Evolutionary conservation across 2,329 filamentous ascomycete genomes (phyloP).

Genomic region (Didymella lethalis): DNA sequence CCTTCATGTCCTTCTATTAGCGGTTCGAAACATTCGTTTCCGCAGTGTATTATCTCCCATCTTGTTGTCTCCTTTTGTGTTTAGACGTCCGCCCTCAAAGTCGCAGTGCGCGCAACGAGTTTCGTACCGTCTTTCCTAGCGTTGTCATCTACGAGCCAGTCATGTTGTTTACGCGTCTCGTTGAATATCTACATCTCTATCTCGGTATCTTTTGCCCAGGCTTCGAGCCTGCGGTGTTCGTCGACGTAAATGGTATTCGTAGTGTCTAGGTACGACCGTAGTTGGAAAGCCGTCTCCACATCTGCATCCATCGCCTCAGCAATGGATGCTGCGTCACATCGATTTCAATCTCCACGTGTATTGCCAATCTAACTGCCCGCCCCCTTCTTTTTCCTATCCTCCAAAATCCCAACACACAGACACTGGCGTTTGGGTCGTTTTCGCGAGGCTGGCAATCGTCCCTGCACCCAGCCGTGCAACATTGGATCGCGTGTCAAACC

Average conservation of each 20-base stretch:
- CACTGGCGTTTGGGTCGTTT: not conserved
- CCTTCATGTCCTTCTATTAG: constrained; percentile 2
- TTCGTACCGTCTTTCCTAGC: constrained; percentile 1
- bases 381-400: not conserved
- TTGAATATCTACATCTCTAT: not conserved
- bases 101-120: constrained; percentile 22
- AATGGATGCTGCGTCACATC: constrained; percentile 11
- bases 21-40: constrained; percentile 4
- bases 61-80: not conserved
- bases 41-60: constrained; percentile 2
- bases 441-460: not conserved
- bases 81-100: constrained; percentile 7
- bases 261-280: constrained; percentile 2
- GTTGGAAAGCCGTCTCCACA: not conserved
- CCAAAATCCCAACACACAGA: not conserved
- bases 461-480: constrained; percentile 3
- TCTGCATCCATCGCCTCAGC: not conserved
- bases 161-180: constrained; percentile 5
- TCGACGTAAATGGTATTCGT: not conserved
- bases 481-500: constrained; percentile 13
- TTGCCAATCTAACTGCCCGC: not conserved
- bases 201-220: not conserved
- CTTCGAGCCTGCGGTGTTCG: not conserved
- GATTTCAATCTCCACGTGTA: constrained; percentile 6
- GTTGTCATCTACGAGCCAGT: constrained; percentile 3